A percentile compares a stretch with the other conserved stretches of the same genome.
phyloP scores from a whole-genome alignment of 257 asterid genomes.

The Capsicum rhomboideum region DNA sequence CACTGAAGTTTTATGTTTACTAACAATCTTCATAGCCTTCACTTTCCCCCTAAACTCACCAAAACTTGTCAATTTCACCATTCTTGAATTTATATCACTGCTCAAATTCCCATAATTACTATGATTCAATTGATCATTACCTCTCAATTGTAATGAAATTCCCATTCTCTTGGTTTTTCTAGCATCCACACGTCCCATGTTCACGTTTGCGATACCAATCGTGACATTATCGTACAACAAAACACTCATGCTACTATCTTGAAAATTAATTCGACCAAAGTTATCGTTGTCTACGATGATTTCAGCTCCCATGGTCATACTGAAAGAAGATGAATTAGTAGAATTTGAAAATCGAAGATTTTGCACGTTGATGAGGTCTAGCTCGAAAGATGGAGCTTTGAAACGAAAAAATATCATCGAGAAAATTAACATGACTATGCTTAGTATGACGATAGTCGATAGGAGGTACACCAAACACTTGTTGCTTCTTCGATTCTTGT shows the following conservation, averaged over 20 bases:
- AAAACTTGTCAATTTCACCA: slow-evolving; percentile 21
- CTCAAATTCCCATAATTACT: slow-evolving; percentile 18
- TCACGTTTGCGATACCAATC: slow-evolving; percentile 14
- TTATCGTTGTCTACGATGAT: slow-evolving; percentile 30
- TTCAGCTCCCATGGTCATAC: slow-evolving; percentile 19
- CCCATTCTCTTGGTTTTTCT: slow-evolving; percentile 11
- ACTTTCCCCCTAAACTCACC: slow-evolving; percentile 42
- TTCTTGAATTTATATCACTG: slow-evolving; percentile 22
- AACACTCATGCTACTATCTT: slow-evolving; percentile 19
- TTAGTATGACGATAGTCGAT: slow-evolving; percentile 12
- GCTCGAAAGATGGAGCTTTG: slow-evolving; percentile 20
- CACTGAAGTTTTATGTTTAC: slow-evolving; percentile 20
- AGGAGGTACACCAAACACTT: slow-evolving; percentile 41
- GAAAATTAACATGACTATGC: slow-evolving; percentile 31
- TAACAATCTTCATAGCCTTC: slow-evolving; percentile 27
- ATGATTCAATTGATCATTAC: neutral
- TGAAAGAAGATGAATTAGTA: slow-evolving; percentile 8
- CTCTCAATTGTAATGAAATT: slow-evolving; percentile 18
- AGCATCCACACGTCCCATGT: slow-evolving; percentile 17
- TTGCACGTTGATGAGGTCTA: slow-evolving; percentile 9
- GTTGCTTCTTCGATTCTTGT: slow-evolving; percentile 8
- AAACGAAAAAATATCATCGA: slow-evolving; percentile 28
- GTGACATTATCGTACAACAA: slow-evolving; percentile 19
- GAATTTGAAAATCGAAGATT: slow-evolving; percentile 5
- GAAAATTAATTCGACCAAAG: slow-evolving; percentile 34